These are phyloP conservation scores for Leptodermis oblonga DNA, from an alignment of 257 asterid genomes.

Conservation along the genomic window DNA sequence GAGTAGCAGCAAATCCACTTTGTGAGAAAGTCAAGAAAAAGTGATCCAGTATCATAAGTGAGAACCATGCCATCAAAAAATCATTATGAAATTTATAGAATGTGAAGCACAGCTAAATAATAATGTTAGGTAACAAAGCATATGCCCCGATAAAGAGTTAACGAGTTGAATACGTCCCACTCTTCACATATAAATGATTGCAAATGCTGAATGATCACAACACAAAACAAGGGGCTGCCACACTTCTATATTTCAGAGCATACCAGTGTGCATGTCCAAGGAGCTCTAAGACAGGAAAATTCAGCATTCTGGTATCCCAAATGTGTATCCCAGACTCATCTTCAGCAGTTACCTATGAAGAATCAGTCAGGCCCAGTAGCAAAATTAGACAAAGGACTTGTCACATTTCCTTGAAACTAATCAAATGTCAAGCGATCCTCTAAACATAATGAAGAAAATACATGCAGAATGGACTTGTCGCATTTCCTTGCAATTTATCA, in stretches of 20 bases:
- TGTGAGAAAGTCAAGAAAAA: not conserved
- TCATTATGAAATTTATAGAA: not conserved
- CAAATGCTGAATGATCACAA: constrained; percentile 12
- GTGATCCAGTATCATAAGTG: not conserved
- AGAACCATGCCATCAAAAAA: not conserved
- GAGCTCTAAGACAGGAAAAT: constrained; percentile 70
- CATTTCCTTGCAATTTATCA: not conserved
- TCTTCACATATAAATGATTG: not conserved
- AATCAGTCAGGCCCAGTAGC: not conserved
- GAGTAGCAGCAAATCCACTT: constrained; percentile 23
- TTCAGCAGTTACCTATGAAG: constrained; percentile 82
- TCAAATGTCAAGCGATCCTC: not conserved
- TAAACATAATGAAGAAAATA: not conserved
- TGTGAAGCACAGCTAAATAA: not conserved
- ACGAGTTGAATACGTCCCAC: not conserved
- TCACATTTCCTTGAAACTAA: not conserved
- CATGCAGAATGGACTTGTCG: not conserved
- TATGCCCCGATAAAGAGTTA: not conserved
- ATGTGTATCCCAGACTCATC: constrained; percentile 91
- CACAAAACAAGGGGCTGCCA: constrained; percentile 13
- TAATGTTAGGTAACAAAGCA: not conserved
- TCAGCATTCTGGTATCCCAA: constrained; percentile 88
- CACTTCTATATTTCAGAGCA: constrained; percentile 7
- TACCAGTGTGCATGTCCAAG: constrained; percentile 99
- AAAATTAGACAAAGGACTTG: not conserved